These are phyloP conservation scores for Saccharomycopsis fibuligera DNA, from an alignment of 805 yeast genomes.

Conservation along the genomic window DNA sequence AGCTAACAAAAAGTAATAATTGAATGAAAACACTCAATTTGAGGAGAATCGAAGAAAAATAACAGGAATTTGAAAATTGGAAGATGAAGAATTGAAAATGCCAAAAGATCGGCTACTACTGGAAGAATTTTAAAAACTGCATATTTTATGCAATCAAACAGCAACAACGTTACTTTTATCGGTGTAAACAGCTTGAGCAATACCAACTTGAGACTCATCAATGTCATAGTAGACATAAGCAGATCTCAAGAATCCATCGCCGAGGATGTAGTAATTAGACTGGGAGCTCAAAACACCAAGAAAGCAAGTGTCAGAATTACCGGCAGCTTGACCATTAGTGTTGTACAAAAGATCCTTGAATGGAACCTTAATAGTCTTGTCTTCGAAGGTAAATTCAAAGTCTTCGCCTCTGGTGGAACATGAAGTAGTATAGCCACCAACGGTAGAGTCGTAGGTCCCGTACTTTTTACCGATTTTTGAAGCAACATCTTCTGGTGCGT, in stretches of 20 bases:
- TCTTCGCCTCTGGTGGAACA: conserved; percentile 36
- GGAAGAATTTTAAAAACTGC: too few relatives aligned
- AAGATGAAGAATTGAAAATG: too few relatives aligned
- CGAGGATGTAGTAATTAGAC: conserved; percentile 37
- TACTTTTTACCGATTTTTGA: conserved; percentile 15
- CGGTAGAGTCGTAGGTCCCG: conserved; percentile 30
- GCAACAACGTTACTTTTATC: too few relatives aligned
- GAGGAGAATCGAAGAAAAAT: too few relatives aligned
- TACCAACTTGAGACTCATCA: conserved; percentile 35
- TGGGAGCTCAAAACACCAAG: conserved; percentile 35
- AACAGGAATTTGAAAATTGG: too few relatives aligned
- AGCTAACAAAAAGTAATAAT: too few relatives aligned
- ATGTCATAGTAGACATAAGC: conserved; percentile 52
- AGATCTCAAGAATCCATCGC: conserved; percentile 47
- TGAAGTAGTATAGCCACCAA: conserved; percentile 41
- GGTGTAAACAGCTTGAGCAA: conserved; percentile 41
- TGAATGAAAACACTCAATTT: too few relatives aligned
- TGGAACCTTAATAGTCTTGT: conserved; percentile 47
- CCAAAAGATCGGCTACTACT: too few relatives aligned
- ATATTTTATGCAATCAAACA: too few relatives aligned
- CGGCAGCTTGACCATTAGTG: conserved; percentile 2
- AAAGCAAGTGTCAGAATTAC: conserved; percentile 30
- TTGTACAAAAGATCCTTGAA: conserved; percentile 29
- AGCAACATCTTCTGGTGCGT: conserved; percentile 36
- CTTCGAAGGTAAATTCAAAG: conserved; percentile 51